Conservation (phyloP, 2,329 filamentous ascomycete genomes). For the Botrytis sinoallii region DNA sequence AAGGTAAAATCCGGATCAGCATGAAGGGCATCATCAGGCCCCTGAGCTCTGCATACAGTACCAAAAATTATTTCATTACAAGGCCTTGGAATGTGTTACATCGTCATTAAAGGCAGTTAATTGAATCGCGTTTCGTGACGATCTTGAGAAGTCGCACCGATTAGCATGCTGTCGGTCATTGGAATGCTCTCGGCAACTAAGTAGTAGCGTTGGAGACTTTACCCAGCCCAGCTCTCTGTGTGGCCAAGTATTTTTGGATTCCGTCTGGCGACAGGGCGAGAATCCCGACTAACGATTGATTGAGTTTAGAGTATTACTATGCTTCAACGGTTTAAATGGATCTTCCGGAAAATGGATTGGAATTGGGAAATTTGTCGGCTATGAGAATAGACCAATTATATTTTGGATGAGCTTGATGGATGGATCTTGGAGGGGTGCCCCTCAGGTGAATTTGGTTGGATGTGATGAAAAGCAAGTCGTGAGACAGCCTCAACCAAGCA, state of each 20-base stretch:
- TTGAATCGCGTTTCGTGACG: not conserved
- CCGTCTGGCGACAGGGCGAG: not conserved
- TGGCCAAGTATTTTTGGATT: slow-evolving; percentile 8
- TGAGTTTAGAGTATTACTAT: not conserved
- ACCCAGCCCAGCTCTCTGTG: not conserved
- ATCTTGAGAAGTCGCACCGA: slow-evolving; percentile 11
- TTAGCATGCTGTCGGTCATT: slow-evolving; percentile 9
- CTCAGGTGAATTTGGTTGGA: not conserved
- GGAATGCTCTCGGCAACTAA: not conserved
- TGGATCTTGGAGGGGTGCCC: slow-evolving; percentile 10
- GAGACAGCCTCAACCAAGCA: not conserved
- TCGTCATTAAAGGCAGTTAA: not conserved
- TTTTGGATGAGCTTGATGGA: not conserved
- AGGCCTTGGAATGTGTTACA: not conserved
- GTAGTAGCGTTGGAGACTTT: not conserved
- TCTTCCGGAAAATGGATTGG: not conserved
- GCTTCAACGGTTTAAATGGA: slow-evolving; percentile 10
- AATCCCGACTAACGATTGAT: not conserved
- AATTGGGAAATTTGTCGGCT: slow-evolving; percentile 6
- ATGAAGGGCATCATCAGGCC: slow-evolving; percentile 3
- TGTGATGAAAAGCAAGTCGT: not conserved
- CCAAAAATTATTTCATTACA: not conserved
- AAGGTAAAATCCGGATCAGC: slow-evolving; percentile 1
- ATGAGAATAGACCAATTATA: not conserved
- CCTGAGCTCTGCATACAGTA: not conserved